Percentiles rank a stretch among this genome's conserved stretches.
These are phyloP conservation scores for Saksenaea oblongispora DNA, from an alignment of 371 early-diverging fungal genomes.

Conservation along the genomic window DNA sequence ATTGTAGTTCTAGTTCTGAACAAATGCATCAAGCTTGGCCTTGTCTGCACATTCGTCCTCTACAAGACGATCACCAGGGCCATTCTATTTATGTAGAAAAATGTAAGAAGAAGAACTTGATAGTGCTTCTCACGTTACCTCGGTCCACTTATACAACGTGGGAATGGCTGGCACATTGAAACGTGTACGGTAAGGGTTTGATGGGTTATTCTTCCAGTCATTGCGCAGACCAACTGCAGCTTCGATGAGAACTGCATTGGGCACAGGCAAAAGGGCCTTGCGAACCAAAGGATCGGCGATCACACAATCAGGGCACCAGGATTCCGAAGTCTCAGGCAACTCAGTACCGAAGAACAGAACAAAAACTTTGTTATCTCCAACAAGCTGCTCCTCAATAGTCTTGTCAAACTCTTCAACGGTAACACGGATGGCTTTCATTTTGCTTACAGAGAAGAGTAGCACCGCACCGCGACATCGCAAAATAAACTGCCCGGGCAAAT, in stretches of 20 bases:
- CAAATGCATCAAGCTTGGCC: slow-evolving; percentile 42
- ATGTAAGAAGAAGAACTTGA: not conserved
- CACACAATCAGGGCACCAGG: slow-evolving; percentile 67
- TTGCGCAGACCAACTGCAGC: slow-evolving; percentile 54
- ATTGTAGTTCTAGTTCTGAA: slow-evolving; percentile 10
- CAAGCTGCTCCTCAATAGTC: slow-evolving; percentile 28
- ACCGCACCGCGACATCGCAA: not conserved
- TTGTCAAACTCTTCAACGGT: slow-evolving; percentile 37
- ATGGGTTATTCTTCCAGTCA: slow-evolving; percentile 58
- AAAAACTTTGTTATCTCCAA: slow-evolving; percentile 33
- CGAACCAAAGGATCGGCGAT: slow-evolving; percentile 57
- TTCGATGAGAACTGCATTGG: slow-evolving; percentile 48
- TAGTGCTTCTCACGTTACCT: slow-evolving; percentile 35
- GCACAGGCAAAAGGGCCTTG: slow-evolving; percentile 38
- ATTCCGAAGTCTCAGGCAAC: slow-evolving; percentile 45
- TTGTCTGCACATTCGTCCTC: slow-evolving; percentile 53
- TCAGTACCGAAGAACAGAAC: slow-evolving; percentile 51
- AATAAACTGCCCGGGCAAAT: not conserved
- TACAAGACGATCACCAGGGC: slow-evolving; percentile 44
- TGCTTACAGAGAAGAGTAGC: not conserved
- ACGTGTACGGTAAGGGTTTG: slow-evolving; percentile 49
- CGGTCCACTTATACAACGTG: slow-evolving; percentile 57
- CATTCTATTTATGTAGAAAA: slow-evolving; percentile 24
- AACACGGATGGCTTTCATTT: slow-evolving; percentile 22
- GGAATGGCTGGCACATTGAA: slow-evolving; percentile 54